A percentile compares a stretch with the other conserved stretches of the same genome.
phyloP scores from a whole-genome alignment of 495 filamentous ascomycete species.

The Trichoderma asperelloides region DNA sequence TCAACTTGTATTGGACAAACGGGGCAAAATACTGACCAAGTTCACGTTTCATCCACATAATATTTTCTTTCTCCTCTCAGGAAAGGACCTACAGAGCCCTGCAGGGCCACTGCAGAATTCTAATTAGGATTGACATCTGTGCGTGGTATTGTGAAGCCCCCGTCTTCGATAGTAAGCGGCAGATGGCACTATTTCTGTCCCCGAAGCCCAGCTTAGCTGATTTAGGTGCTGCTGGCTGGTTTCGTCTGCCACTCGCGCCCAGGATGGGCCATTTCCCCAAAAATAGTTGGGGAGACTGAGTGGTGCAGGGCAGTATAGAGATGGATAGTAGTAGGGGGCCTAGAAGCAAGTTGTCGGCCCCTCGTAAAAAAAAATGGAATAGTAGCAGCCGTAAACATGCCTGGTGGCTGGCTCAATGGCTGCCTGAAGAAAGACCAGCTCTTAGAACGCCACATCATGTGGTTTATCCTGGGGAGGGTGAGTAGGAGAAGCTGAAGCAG shows the following conservation, averaged over 20 bases:
- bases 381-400: background rate
- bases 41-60: background rate
- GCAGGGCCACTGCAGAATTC: background rate
- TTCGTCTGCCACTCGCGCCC: background rate
- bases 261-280: background rate
- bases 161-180: background rate
- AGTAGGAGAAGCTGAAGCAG: background rate
- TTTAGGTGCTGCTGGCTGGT: background rate
- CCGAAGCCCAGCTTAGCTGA: background rate
- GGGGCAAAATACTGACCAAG: background rate
- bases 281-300: background rate
- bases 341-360: background rate
- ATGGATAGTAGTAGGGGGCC: background rate
- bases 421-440: background rate
- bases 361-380: background rate
- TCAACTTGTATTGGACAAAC: background rate
- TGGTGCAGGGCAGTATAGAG: background rate
- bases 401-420: background rate
- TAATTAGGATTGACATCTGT: background rate
- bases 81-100: background rate
- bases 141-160: background rate
- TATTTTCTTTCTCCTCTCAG: background rate
- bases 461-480: background rate
- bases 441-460: background rate
- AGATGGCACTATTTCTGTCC: background rate